Percentiles rank a stretch among this genome's conserved stretches.
Conservation (phyloP, 495 filamentous ascomycete genomes). For the Rhizodiscina lignyota region DNA sequence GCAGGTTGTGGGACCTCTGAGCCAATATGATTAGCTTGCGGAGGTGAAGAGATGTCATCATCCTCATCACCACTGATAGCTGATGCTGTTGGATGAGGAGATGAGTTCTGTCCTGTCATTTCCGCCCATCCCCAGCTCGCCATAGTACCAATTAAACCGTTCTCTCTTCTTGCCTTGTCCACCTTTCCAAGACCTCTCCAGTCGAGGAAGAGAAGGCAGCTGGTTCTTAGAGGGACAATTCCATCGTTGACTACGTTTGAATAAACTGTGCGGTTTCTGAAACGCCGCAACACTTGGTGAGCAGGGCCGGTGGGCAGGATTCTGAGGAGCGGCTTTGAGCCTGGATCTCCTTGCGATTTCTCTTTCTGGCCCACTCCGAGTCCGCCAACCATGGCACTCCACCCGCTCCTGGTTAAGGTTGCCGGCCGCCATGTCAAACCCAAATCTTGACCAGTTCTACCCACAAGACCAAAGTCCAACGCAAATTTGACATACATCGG, state of each 20-base stretch:
- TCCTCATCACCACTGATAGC: conserved; percentile 17
- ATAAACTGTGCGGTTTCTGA: conserved; percentile 83
- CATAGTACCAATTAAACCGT: conserved; percentile 77
- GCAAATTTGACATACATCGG: conserved; percentile 95
- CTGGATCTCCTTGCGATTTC: conserved; percentile 48
- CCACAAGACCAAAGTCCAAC: conserved; percentile 87
- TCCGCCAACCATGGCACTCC: conserved; percentile 71
- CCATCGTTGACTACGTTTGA: conserved; percentile 98
- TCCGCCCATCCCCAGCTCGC: conserved; percentile 93
- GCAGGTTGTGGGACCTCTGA: conserved; percentile 39
- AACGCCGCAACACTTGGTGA: conserved; percentile 69
- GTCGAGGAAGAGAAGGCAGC: conserved; percentile 90
- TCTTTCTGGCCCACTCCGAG: conserved; percentile 46
- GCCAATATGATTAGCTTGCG: conserved; percentile 13
- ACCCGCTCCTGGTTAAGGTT: conserved; percentile 65
- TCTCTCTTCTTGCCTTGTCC: conserved; percentile 85
- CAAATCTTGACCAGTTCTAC: conserved; percentile 84
- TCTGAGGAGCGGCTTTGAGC: conserved; percentile 75
- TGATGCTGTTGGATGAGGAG: conserved; percentile 25
- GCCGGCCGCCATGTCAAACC: conserved; percentile 89
- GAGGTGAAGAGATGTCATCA: conserved; percentile 7
- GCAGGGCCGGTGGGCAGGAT: conserved; percentile 89
- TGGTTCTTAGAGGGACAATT: conserved; percentile 87
- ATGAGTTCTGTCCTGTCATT: conserved; percentile 64
- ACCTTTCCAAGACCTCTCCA: conserved; percentile 89